These are phyloP conservation scores for Canavalia ensiformis DNA, from an alignment of 306 rosid species.

Conservation along the genomic window DNA sequence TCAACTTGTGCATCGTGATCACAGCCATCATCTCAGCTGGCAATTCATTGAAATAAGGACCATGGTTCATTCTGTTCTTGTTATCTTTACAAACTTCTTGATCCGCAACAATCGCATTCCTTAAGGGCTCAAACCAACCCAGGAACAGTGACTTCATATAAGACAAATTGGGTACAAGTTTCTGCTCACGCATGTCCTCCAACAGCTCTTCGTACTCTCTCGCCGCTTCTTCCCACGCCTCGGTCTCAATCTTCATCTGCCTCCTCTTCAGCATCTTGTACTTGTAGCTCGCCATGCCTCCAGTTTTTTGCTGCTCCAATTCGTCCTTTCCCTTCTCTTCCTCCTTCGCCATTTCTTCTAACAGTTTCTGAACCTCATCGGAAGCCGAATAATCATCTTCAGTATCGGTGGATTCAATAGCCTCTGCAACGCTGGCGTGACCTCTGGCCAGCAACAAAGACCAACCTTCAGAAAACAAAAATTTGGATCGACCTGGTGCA, in stretches of 20 bases:
- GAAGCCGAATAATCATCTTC: constrained; percentile 76
- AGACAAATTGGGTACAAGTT: constrained; percentile 93
- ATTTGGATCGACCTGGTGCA: constrained; percentile 50
- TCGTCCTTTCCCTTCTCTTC: constrained; percentile 31
- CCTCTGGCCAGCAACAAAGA: constrained; percentile 45
- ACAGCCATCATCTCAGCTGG: constrained; percentile 92
- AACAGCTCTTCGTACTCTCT: constrained; percentile 84
- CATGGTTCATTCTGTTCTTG: constrained; percentile 53
- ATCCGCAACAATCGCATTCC: constrained; percentile 72
- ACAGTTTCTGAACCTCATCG: constrained; percentile 67
- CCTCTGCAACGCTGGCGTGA: constrained; percentile 76
- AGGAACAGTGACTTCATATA: constrained; percentile 87
- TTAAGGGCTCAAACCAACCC: constrained; percentile 94
- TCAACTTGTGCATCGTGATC: constrained; percentile 91
- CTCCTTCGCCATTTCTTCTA: constrained; percentile 48
- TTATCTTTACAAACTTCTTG: constrained; percentile 51
- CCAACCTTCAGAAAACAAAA: constrained; percentile 43
- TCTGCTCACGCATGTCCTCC: constrained; percentile 85
- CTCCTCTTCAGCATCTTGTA: constrained; percentile 64
- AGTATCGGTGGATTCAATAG: constrained; percentile 63
- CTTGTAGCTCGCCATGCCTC: constrained; percentile 54
- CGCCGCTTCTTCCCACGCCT: constrained; percentile 95
- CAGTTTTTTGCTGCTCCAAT: constrained; percentile 54
- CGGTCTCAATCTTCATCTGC: constrained; percentile 86
- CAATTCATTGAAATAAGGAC: constrained; percentile 63